Conservation (phyloP, 192 early-diverging fungal genomes). For the Linnemannia exigua region DNA sequence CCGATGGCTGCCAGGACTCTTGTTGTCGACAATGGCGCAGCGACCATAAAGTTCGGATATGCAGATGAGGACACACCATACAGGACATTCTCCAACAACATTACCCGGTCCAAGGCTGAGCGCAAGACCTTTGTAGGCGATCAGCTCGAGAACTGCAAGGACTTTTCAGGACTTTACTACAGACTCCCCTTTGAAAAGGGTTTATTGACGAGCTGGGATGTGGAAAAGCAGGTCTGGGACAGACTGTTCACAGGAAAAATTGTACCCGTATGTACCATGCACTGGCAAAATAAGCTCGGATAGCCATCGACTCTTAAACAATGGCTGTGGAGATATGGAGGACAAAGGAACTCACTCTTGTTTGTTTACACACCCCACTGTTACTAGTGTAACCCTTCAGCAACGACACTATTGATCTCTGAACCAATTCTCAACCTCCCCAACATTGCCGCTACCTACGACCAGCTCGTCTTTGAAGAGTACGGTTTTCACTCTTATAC, state of each 20-base stretch:
- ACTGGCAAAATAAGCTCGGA: not conserved
- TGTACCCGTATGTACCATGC: slow-evolving; percentile 64
- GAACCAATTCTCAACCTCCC: slow-evolving; percentile 88
- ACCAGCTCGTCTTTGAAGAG: slow-evolving; percentile 91
- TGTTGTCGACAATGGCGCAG: slow-evolving; percentile 57
- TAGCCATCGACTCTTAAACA: not conserved
- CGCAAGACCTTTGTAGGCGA: slow-evolving; percentile 76
- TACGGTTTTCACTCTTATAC: slow-evolving; percentile 75
- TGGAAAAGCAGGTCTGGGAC: slow-evolving; percentile 86
- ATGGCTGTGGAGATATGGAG: not conserved
- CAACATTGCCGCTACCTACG: slow-evolving; percentile 76
- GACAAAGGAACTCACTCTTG: not conserved
- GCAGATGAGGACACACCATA: slow-evolving; percentile 28
- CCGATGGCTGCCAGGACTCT: slow-evolving; percentile 39
- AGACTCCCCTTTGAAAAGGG: slow-evolving; percentile 88
- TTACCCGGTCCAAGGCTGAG: slow-evolving; percentile 69
- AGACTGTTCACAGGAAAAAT: slow-evolving; percentile 75
- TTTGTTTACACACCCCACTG: not conserved
- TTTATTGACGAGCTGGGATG: slow-evolving; percentile 82
- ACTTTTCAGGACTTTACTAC: slow-evolving; percentile 81
- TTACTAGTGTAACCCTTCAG: slow-evolving; percentile 68
- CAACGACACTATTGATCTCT: slow-evolving; percentile 75
- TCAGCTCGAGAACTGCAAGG: slow-evolving; percentile 70
- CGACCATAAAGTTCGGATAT: slow-evolving; percentile 48
- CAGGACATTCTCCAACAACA: slow-evolving; percentile 71